Evolutionary conservation across 73 alveolate species (phyloP), one percentile per base, ranked within the genome.

Genomic region (Paramecium octaurelia): DNA sequence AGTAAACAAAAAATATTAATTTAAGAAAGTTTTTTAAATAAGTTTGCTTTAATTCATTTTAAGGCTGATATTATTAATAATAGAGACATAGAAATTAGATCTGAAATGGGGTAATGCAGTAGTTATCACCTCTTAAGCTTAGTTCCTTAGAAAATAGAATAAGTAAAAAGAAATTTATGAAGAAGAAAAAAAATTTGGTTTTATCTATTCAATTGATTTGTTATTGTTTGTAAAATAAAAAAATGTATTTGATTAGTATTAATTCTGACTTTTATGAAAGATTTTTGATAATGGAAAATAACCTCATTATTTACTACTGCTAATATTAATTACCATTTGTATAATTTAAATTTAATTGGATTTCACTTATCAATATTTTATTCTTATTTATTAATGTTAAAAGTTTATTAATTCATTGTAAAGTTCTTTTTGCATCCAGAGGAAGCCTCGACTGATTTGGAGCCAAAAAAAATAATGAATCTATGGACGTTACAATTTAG

Each of bases 341-440:
- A 42, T 42, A 42, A 42, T 44, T 44, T 4, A 8, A 48, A 48
- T 12, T 44, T 4, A 48, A 48, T 40, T 10, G 12, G 48, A 40
- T 40, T 40, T 40, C 10, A 24, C 23, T 12, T 5, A 14, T 48
- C 24, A 48, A 48, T 48, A 48, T 48, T 14, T 14, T 12, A 14
- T 48, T 14, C 59, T 48, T 48, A 48, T 71, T 4, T 24, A 71
- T 31, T 71, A 18, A 71, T 71, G 48, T 34, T 71, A 27, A 27
- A 71, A 31, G 29, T 71, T 24, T 21, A 9, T 24, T 31, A 71
- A 71, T 34, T 35, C 8, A 40, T 71, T 0, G 29, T 71, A 18
- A 71, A 29, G 27, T 71, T 31, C 86, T 71, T 71, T 34, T 34
- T 71, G 5, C 86, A 71, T 71, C 86, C 86, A 27, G 48, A 71